phyloP scores from a whole-genome alignment of 768 basidiomycete genomes.

The Cubamyces lactineus region DNA sequence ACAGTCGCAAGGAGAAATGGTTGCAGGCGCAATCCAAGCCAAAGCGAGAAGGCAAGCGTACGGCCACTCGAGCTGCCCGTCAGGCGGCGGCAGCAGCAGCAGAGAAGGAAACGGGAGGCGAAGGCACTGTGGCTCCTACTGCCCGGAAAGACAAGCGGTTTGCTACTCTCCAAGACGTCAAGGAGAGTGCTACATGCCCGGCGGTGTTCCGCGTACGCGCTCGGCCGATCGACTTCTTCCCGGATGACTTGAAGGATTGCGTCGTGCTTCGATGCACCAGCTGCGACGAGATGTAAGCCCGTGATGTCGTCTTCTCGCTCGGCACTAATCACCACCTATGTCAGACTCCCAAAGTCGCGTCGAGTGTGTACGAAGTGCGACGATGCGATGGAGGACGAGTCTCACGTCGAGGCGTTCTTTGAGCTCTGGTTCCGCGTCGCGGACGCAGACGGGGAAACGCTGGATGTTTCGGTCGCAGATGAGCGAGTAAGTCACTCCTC shows the following conservation, averaged over 20 bases:
- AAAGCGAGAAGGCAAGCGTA: slow-evolving; percentile 13
- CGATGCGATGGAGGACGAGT: slow-evolving; percentile 48
- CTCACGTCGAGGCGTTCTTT: slow-evolving; percentile 46
- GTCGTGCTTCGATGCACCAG: slow-evolving; percentile 53
- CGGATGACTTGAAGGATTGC: slow-evolving; percentile 51
- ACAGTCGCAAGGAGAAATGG: slow-evolving; percentile 41
- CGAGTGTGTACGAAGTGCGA: slow-evolving; percentile 52
- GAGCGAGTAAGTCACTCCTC: slow-evolving; percentile 40
- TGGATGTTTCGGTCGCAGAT: slow-evolving; percentile 54
- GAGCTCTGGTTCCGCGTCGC: slow-evolving; percentile 53
- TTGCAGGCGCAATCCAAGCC: slow-evolving; percentile 28
- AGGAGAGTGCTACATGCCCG: slow-evolving; percentile 26
- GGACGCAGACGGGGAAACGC: slow-evolving; percentile 47
- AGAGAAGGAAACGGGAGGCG: neutral
- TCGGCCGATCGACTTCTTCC: slow-evolving; percentile 59
- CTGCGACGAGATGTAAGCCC: slow-evolving; percentile 54
- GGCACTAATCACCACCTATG: neutral
- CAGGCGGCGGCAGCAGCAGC: slow-evolving; percentile 1
- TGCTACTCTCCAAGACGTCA: slow-evolving; percentile 11
- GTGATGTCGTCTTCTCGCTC: neutral
- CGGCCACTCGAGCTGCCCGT: slow-evolving; percentile 10
- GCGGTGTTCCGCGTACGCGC: slow-evolving; percentile 49
- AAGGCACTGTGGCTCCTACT: neutral
- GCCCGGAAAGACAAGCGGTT: neutral
- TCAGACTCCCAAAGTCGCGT: slow-evolving; percentile 48